A percentile compares a stretch with the other conserved stretches of the same genome.
These are phyloP conservation scores for Blakeslea trispora DNA, from an alignment of 371 early-diverging fungal genomes.

Conservation along the genomic window DNA sequence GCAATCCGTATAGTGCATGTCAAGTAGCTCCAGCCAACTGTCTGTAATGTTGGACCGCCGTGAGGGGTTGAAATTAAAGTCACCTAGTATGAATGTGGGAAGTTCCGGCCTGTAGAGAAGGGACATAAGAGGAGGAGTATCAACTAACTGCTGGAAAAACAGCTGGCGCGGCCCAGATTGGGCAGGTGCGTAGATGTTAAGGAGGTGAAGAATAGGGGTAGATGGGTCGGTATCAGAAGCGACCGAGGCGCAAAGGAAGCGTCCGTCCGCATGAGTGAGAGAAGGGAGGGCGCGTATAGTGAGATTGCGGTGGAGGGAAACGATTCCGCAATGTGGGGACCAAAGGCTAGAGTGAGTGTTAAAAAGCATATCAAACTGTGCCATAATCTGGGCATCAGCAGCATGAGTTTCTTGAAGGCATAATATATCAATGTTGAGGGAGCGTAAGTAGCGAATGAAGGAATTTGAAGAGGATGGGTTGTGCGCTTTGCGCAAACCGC, in stretches of 20 bases:
- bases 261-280: neutral
- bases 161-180: neutral
- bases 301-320: neutral
- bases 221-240: neutral
- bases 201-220: neutral
- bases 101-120: neutral
- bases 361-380: constrained; percentile 2
- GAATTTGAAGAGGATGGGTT: neutral
- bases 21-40: too few species aligned
- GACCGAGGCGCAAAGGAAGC: too few species aligned
- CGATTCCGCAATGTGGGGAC: constrained; percentile 10
- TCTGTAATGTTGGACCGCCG: neutral
- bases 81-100: constrained; percentile 1
- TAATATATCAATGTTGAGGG: neutral
- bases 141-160: too few species aligned
- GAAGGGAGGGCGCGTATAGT: neutral
- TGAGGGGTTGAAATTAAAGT: constrained; percentile 2
- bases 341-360: constrained; percentile 3
- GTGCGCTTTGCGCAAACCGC: constrained; percentile 13
- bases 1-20: neutral
- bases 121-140: neutral
- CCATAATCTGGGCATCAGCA: neutral
- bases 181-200: constrained; percentile 1
- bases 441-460: constrained; percentile 9
- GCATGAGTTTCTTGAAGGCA: constrained; percentile 17